phyloP scores from a whole-genome alignment of 805 yeast species.

The Debaryomyces prosopidis region DNA sequence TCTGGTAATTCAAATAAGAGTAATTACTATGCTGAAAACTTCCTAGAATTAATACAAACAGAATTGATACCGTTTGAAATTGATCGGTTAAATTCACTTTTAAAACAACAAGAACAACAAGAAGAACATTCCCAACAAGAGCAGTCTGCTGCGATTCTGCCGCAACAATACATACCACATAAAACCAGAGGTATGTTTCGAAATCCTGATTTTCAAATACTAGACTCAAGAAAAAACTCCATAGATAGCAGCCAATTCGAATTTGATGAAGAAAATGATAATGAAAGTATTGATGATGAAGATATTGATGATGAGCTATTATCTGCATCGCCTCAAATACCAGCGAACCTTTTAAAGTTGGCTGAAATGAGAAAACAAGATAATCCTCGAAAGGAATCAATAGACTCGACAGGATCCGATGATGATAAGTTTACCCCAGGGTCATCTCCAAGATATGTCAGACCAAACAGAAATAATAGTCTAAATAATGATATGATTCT shows the following conservation, averaged over 20 bases:
- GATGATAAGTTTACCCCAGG: constrained; percentile 28
- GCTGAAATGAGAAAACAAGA: constrained; percentile 51
- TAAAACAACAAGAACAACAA: constrained; percentile 15
- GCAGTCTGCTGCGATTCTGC: neutral
- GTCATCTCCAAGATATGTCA: constrained; percentile 25
- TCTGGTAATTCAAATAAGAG: constrained; percentile 62
- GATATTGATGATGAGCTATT: constrained; percentile 46
- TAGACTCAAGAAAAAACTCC: constrained; percentile 3
- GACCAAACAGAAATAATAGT: constrained; percentile 22
- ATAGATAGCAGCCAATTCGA: constrained; percentile 11
- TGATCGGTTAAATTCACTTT: constrained; percentile 26
- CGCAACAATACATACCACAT: neutral
- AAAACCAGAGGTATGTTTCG: neutral
- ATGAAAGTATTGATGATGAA: constrained; percentile 35
- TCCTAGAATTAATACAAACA: constrained; percentile 69
- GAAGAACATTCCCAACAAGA: constrained; percentile 2
- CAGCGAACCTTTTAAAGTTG: constrained; percentile 54
- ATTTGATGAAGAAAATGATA: constrained; percentile 24
- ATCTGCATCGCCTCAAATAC: constrained; percentile 70
- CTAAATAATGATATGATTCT: constrained; percentile 18
- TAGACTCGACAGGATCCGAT: constrained; percentile 17
- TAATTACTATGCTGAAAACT: constrained; percentile 79
- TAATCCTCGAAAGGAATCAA: constrained; percentile 25
- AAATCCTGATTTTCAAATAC: neutral
- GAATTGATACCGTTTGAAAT: constrained; percentile 47